phyloP scores from a whole-genome alignment of 2,329 filamentous ascomycete genomes.

The Diaporthe longicolla region DNA sequence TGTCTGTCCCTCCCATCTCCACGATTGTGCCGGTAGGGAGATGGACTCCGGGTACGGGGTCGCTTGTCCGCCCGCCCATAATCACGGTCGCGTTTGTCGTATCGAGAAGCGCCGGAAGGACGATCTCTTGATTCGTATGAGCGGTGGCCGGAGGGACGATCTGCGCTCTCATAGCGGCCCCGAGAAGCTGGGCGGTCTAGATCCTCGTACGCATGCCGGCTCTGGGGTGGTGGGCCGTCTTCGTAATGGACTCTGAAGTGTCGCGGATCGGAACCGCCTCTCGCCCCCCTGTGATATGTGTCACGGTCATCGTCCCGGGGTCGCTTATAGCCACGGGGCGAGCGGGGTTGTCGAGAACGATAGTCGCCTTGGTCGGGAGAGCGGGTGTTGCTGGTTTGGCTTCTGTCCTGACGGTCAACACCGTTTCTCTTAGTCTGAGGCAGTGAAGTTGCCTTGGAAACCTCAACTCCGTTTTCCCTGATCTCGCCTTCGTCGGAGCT shows the following conservation, averaged over 20 bases:
- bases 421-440: constrained; percentile 80
- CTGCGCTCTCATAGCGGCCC: constrained; percentile 69
- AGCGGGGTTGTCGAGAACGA: constrained; percentile 65
- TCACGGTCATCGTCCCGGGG: constrained; percentile 75
- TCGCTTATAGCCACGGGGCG: constrained; percentile 78
- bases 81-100: constrained; percentile 65
- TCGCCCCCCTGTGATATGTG: constrained; percentile 54
- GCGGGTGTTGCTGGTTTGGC: constrained; percentile 70
- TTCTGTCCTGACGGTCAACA: constrained; percentile 95
- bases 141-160: constrained; percentile 57
- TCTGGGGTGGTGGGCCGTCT: constrained; percentile 62
- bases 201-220: constrained; percentile 68
- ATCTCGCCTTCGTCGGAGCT: constrained; percentile 91
- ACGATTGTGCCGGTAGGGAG: constrained; percentile 46
- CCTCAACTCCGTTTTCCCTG: constrained; percentile 76
- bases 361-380: constrained; percentile 68
- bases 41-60: constrained; percentile 49
- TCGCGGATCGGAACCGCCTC: constrained; percentile 68
- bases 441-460: constrained; percentile 90
- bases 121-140: constrained; percentile 42
- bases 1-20: constrained; percentile 48
- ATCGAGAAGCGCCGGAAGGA: constrained; percentile 53
- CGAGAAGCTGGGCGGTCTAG: constrained; percentile 40
- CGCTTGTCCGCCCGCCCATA: constrained; percentile 50
- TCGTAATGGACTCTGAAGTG: constrained; percentile 75